A percentile compares a stretch with the other conserved stretches of the same genome.
Evolutionary conservation across 2,329 filamentous ascomycete genomes (phyloP).

Genomic region (Aspergillus sp.): DNA sequence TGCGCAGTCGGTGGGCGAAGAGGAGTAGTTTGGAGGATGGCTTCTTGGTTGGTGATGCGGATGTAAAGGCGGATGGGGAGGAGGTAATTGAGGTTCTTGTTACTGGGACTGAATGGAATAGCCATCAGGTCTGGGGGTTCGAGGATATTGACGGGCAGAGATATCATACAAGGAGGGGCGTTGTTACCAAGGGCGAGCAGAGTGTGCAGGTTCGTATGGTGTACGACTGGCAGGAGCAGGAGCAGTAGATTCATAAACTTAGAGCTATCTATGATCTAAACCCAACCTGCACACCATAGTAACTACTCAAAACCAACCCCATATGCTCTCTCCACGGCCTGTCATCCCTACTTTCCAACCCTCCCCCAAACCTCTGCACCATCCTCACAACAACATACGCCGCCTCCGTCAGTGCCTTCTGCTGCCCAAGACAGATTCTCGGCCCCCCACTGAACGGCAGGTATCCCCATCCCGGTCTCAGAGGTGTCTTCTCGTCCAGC

Average conservation of each 20-base stretch:
- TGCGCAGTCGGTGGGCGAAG: neutral
- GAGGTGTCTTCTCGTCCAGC: constrained; percentile 51
- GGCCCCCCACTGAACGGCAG: constrained; percentile 75
- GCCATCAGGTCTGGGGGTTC: neutral
- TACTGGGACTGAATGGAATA: neutral
- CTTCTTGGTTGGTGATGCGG: neutral
- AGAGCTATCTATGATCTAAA: too few species aligned
- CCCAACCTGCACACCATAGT: neutral
- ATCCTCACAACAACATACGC: constrained; percentile 68
- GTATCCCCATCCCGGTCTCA: constrained; percentile 65
- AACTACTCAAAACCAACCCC: neutral
- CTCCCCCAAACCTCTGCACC: constrained; percentile 67
- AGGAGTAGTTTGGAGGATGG: neutral
- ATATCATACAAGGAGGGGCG: neutral
- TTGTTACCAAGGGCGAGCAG: neutral
- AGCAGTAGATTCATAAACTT: neutral
- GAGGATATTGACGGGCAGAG: neutral
- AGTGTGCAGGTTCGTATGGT: neutral
- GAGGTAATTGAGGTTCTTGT: neutral
- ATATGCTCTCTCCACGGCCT: neutral
- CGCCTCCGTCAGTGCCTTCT: constrained; percentile 73
- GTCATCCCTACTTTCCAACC: constrained; percentile 43
- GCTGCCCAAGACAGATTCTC: constrained; percentile 74
- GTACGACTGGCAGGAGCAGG: neutral
- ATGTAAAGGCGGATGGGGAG: neutral